phyloP scores from a whole-genome alignment of 768 basidiomycete species.

The Imleria badia region DNA sequence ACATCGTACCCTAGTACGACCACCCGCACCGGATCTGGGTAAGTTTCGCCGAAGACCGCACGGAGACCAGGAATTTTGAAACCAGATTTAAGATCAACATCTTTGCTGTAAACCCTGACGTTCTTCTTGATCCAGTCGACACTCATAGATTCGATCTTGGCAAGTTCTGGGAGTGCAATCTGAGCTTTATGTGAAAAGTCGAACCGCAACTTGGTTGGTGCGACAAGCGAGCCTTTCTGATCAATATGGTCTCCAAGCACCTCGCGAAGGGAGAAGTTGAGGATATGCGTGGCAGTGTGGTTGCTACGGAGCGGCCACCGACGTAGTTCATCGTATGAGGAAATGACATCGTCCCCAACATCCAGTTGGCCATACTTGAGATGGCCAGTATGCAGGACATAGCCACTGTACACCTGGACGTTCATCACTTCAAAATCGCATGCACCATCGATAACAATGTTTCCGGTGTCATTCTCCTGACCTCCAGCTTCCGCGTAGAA shows the following conservation, averaged over 20 bases:
- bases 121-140: constrained; percentile 89
- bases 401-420: constrained; percentile 93
- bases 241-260: constrained; percentile 96
- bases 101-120: constrained; percentile 85
- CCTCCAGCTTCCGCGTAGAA: constrained; percentile 99
- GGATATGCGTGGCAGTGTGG: constrained; percentile 97
- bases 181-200: constrained; percentile 97
- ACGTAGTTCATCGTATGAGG: constrained; percentile 94
- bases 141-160: constrained; percentile 80
- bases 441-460: constrained; percentile 86
- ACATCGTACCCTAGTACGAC: constrained; percentile 88
- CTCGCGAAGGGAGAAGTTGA: constrained; percentile 92
- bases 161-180: constrained; percentile 72
- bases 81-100: constrained; percentile 74
- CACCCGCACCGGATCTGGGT: constrained; percentile 96
- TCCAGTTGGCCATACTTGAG: constrained; percentile 85
- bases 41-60: constrained; percentile 96
- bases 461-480: constrained; percentile 96
- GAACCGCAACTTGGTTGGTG: constrained; percentile 93
- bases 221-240: constrained; percentile 97
- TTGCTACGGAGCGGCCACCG: constrained; percentile 97
- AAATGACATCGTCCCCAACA: constrained; percentile 79
- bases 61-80: constrained; percentile 90
- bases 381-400: constrained; percentile 89
- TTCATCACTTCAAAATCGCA: constrained; percentile 93